A percentile compares a stretch with the other conserved stretches of the same genome.
phyloP scores from a whole-genome alignment of 139 green algal genomes.

The Chloropicon primus region DNA sequence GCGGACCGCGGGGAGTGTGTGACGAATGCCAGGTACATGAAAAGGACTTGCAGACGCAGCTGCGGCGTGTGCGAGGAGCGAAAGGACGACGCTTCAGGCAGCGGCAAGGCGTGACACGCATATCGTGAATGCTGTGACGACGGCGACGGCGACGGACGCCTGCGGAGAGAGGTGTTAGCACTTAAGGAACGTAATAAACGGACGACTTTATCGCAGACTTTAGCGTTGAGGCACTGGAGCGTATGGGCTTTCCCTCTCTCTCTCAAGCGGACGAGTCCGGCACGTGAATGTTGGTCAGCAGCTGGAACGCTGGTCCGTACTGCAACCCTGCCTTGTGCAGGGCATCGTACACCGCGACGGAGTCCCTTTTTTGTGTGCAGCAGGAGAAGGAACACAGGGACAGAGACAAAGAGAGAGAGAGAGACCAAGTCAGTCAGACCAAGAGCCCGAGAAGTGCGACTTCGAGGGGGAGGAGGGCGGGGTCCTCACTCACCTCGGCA shows the following conservation, averaged over 20 bases:
- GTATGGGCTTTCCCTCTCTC: neutral
- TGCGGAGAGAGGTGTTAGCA: too few species aligned
- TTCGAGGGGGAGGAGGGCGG: neutral
- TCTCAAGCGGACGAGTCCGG: constrained; percentile 16
- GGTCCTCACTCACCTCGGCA: constrained; percentile 24
- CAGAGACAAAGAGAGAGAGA: too few species aligned
- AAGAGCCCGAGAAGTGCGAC: too few species aligned
- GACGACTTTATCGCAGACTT: too few species aligned
- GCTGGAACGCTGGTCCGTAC: constrained; percentile 76
- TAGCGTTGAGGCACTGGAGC: too few species aligned
- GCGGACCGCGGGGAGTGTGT: neutral
- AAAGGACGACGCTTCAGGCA: too few species aligned
- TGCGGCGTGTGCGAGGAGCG: neutral
- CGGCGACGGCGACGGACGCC: too few species aligned
- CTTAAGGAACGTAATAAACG: too few species aligned
- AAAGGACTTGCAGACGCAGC: neutral
- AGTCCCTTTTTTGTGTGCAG: constrained; percentile 20
- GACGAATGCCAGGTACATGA: neutral
- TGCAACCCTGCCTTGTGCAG: constrained; percentile 62
- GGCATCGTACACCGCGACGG: constrained; percentile 55
- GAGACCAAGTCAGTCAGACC: too few species aligned
- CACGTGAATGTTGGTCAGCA: constrained; percentile 78
- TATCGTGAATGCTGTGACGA: too few species aligned
- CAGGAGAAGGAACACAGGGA: neutral
- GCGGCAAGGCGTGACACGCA: neutral